phyloP scores from a whole-genome alignment of 1,139 yeast genomes.

The Debaryomyces psychrophilus region DNA sequence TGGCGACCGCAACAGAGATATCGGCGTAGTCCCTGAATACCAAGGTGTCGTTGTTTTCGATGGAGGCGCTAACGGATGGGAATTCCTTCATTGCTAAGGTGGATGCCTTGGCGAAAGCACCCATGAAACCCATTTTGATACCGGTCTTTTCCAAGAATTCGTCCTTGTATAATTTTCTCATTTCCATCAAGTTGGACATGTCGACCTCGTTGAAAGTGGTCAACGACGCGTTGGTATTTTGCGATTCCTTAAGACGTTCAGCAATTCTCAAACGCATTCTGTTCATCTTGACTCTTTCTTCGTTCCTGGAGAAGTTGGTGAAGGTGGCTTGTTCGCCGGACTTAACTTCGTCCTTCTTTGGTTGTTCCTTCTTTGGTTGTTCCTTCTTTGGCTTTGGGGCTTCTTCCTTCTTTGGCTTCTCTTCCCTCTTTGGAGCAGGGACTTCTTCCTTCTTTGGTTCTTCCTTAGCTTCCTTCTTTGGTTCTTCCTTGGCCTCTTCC shows the following conservation, averaged over 20 bases:
- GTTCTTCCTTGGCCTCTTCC: conserved; percentile 37
- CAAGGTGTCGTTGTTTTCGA: conserved; percentile 89
- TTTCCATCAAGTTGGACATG: conserved; percentile 88
- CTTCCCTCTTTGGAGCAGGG: conserved; percentile 26
- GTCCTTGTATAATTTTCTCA: conserved; percentile 96
- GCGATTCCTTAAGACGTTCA: conserved; percentile 98
- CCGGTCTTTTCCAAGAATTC: conserved; percentile 94
- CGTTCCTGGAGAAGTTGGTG: conserved; percentile 77
- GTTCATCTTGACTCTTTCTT: conserved; percentile 96
- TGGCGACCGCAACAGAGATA: conserved; percentile 95
- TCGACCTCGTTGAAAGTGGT: conserved; percentile 98
- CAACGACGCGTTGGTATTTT: conserved; percentile 97
- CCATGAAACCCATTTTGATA: conserved; percentile 97
- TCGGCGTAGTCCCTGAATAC: conserved; percentile 97
- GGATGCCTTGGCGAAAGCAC: conserved; percentile 94
- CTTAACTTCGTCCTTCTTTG: conserved; percentile 28
- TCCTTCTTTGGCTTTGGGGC: conserved; percentile 27
- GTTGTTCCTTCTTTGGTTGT: conserved; percentile 25
- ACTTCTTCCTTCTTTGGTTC: conserved; percentile 27
- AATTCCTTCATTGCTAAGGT: conserved; percentile 92
- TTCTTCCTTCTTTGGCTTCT: conserved; percentile 30
- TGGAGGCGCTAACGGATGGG: conserved; percentile 95
- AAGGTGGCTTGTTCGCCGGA: conserved; percentile 44
- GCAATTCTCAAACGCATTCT: conserved; percentile 99
- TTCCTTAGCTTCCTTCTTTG: conserved; percentile 31